Percentiles rank a stretch among this genome's conserved stretches.
Conservation (phyloP, 176 grass and related monocot species). For the Phoenix dactylifera region DNA sequence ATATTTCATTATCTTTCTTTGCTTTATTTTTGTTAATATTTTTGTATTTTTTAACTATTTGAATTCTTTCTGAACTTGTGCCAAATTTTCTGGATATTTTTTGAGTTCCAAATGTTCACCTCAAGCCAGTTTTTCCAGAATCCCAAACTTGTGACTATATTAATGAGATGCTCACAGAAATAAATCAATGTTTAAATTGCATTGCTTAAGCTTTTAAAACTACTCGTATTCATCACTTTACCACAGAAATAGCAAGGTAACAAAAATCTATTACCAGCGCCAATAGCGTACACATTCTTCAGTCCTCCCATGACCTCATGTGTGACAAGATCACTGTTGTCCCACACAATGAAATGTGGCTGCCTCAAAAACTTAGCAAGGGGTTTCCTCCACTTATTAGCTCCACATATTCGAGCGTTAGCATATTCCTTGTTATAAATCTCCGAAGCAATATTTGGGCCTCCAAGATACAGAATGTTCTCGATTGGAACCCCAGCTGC, state of each 20-base stretch:
- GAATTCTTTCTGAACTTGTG: no score
- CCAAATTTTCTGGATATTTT: no score
- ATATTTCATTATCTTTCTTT: no score
- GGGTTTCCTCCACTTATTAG: slow-evolving; percentile 92
- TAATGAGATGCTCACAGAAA: no score
- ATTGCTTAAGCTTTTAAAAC: not conserved
- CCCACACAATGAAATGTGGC: slow-evolving; percentile 98
- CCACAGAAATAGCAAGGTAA: slow-evolving; percentile 2
- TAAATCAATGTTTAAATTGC: no score
- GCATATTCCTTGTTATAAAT: slow-evolving; percentile 99
- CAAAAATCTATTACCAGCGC: slow-evolving; percentile 58
- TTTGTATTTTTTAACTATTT: no score
- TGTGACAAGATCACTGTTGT: slow-evolving; percentile 87
- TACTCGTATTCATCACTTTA: slow-evolving; percentile 6
- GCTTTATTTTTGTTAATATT: no score
- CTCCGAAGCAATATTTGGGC: slow-evolving; percentile 93
- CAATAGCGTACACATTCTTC: slow-evolving; percentile 98
- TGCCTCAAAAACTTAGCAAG: slow-evolving; percentile 96
- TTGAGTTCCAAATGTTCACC: no score
- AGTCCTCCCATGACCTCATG: slow-evolving; percentile 98
- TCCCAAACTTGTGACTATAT: no score
- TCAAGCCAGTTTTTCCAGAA: no score
- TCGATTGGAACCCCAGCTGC: slow-evolving; percentile 79
- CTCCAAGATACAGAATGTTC: slow-evolving; percentile 96
- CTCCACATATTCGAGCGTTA: slow-evolving; percentile 91